Evolutionary conservation across 306 rosid species (phyloP).

Genomic region (Cicer pinnatifidum): DNA sequence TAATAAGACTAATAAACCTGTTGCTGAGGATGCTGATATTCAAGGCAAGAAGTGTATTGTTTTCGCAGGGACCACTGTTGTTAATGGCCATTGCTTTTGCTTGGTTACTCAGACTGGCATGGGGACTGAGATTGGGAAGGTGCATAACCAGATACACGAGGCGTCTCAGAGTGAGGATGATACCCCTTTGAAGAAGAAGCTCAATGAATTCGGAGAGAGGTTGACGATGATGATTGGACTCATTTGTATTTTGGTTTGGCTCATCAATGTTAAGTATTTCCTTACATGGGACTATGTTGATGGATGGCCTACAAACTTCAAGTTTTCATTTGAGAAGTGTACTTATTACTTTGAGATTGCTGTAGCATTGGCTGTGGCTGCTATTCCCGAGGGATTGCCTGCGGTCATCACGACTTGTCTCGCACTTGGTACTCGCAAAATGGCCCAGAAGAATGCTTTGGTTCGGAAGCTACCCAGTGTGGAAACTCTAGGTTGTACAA

Average conservation of each 20-base stretch:
- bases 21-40: slow-evolving; percentile 56
- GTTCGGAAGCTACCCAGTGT: slow-evolving; percentile 75
- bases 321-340: slow-evolving; percentile 64
- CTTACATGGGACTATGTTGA: slow-evolving; percentile 58
- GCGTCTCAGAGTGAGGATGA: slow-evolving; percentile 71
- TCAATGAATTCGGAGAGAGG: slow-evolving; percentile 59
- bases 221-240: slow-evolving; percentile 59
- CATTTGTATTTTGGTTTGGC: slow-evolving; percentile 57
- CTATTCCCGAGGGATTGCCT: slow-evolving; percentile 67
- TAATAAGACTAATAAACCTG: slow-evolving; percentile 53
- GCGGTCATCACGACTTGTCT: slow-evolving; percentile 62
- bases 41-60: slow-evolving; percentile 63
- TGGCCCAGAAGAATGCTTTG: slow-evolving; percentile 70
- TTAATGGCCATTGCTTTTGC: slow-evolving; percentile 74
- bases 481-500: slow-evolving; percentile 65
- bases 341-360: slow-evolving; percentile 71
- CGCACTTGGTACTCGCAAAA: slow-evolving; percentile 62
- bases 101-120: slow-evolving; percentile 74
- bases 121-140: slow-evolving; percentile 78
- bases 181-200: slow-evolving; percentile 83
- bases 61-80: slow-evolving; percentile 75
- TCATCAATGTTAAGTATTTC: slow-evolving; percentile 63
- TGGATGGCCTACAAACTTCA: slow-evolving; percentile 61
- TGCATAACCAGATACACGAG: slow-evolving; percentile 73
- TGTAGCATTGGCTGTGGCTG: slow-evolving; percentile 68